phyloP scores from a whole-genome alignment of 192 early-diverging fungal species.

The Backusella mclennaniae region DNA sequence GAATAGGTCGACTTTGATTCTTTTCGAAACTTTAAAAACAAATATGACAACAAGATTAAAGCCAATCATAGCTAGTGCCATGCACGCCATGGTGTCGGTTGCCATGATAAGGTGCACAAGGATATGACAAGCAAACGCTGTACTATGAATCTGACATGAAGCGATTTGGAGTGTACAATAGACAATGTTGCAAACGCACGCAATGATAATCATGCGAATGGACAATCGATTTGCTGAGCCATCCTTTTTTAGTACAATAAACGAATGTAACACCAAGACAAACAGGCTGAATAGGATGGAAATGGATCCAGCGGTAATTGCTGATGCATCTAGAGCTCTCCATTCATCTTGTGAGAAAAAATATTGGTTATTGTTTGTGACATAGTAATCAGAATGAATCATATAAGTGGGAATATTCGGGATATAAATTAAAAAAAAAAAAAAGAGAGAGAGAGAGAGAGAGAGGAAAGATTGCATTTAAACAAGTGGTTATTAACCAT shows the following conservation, averaged over 20 bases:
- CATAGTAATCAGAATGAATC: neutral
- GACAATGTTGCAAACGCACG: conserved; percentile 1
- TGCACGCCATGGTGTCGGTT: conserved; percentile 12
- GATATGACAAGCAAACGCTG: neutral
- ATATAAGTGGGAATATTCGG: neutral
- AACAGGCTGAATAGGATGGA: neutral
- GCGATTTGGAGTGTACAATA: neutral
- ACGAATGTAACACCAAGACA: neutral
- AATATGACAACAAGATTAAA: conserved; percentile 13
- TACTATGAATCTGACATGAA: neutral
- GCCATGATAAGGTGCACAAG: neutral
- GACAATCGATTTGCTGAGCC: conserved; percentile 8
- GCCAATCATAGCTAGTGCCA: conserved; percentile 18
- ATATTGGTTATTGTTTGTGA: neutral
- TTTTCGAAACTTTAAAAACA: neutral
- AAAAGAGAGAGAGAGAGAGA: neutral
- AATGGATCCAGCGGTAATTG: neutral
- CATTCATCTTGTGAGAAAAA: neutral
- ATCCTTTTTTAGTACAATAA: conserved; percentile 1
- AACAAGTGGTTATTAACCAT: no score
- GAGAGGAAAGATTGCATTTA: neutral
- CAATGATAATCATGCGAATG: conserved; percentile 8
- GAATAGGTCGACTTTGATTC: neutral
- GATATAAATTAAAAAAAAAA: neutral
- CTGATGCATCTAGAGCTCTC: neutral